Evolutionary conservation across 2,329 filamentous ascomycete species (phyloP).

Genomic region (Cladorrhinum sp.): DNA sequence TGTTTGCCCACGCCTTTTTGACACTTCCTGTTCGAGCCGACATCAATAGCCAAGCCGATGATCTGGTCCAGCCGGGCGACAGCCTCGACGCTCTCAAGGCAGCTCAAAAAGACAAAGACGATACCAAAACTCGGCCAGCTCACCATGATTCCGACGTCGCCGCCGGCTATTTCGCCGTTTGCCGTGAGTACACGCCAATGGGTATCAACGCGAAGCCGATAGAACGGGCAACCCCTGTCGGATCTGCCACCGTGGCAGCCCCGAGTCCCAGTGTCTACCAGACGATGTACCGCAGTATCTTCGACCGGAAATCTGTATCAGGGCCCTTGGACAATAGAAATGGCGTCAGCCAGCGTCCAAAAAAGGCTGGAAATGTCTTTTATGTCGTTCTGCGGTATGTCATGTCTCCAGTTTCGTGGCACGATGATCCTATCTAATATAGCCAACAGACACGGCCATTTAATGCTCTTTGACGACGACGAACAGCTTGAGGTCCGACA

Average conservation of each 20-base stretch:
- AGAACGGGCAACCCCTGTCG: constrained; percentile 77
- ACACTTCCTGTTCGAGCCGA: constrained; percentile 58
- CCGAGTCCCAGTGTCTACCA: constrained; percentile 95
- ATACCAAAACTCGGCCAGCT: constrained; percentile 51
- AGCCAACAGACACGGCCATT: constrained; percentile 71
- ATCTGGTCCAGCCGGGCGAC: constrained; percentile 58
- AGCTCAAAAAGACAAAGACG: constrained; percentile 59
- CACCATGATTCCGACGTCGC: constrained; percentile 72
- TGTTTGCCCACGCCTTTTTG: constrained; percentile 66
- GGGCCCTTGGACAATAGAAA: constrained; percentile 48
- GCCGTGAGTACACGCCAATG: constrained; percentile 85
- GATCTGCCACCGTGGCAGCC: constrained; percentile 68
- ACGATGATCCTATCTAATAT: neutral
- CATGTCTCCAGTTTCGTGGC: neutral
- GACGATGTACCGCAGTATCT: constrained; percentile 95
- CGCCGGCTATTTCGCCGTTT: constrained; percentile 92
- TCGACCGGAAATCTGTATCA: constrained; percentile 67
- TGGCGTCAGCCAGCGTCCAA: constrained; percentile 51
- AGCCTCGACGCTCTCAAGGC: constrained; percentile 63
- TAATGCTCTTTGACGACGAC: constrained; percentile 96
- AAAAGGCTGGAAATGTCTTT: constrained; percentile 80
- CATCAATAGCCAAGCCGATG: constrained; percentile 33
- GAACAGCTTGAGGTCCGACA: constrained; percentile 95
- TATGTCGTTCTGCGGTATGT: constrained; percentile 82
- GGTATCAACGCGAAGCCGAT: constrained; percentile 91